Percentiles rank a stretch among this genome's conserved stretches.
phyloP scores from a whole-genome alignment of 2,329 filamentous ascomycete species.

The Pseudocercospora eumusae region DNA sequence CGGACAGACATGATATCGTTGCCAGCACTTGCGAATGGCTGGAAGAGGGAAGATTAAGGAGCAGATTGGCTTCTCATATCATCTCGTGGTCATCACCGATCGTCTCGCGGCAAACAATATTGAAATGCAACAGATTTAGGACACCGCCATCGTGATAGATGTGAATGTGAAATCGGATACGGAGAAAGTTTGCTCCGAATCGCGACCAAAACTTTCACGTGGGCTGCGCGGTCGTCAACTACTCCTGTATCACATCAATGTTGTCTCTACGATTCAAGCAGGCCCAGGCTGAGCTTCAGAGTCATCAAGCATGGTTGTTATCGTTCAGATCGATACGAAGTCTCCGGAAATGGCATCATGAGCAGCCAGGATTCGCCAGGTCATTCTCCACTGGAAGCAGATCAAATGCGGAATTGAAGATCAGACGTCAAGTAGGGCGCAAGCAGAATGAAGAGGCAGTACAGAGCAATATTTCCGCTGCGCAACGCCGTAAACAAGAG shows the following conservation, averaged over 20 bases:
- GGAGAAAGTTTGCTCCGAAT: background rate
- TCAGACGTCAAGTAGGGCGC: background rate
- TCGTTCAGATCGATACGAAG: background rate
- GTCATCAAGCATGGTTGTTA: background rate
- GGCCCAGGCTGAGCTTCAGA: background rate
- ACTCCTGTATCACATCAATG: background rate
- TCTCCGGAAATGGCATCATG: background rate
- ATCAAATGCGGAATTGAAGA: background rate
- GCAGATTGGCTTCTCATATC: background rate
- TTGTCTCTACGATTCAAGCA: slow-evolving; percentile 6
- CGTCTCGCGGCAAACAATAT: background rate
- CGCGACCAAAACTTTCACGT: background rate
- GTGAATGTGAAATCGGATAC: background rate
- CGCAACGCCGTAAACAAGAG: slow-evolving; percentile 21
- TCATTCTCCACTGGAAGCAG: background rate
- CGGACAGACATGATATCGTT: slow-evolving; percentile 7
- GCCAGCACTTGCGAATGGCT: background rate
- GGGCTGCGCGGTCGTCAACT: background rate
- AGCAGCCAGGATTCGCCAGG: background rate
- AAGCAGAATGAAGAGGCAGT: background rate
- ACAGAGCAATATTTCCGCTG: slow-evolving; percentile 9
- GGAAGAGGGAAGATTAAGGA: background rate
- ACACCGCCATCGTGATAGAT: background rate
- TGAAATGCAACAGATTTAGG: background rate
- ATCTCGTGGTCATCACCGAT: background rate